These are phyloP conservation scores for Friedmanniomyces endolithicus DNA, from an alignment of 495 filamentous ascomycete genomes.

Conservation along the genomic window DNA sequence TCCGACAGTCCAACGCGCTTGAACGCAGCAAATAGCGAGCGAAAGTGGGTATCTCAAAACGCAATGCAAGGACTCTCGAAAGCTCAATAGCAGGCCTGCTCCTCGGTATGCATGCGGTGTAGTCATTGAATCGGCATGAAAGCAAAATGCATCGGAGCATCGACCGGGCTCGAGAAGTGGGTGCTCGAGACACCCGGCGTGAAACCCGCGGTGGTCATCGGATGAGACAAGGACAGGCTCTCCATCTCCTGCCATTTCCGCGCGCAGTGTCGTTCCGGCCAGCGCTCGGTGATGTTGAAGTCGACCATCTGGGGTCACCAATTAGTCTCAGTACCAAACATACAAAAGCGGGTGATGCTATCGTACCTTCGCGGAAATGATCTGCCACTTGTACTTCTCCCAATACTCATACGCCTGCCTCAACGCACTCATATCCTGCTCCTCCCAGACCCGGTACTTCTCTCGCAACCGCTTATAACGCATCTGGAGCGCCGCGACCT, in stretches of 20 bases:
- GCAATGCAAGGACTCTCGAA: background rate
- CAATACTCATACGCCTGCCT: constrained; percentile 34
- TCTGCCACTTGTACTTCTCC: constrained; percentile 34
- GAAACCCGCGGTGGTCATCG: constrained; percentile 1
- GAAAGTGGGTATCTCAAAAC: constrained; percentile 10
- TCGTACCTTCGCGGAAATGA: constrained; percentile 33
- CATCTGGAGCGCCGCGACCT: constrained; percentile 64
- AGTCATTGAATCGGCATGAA: constrained; percentile 21
- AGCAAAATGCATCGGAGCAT: constrained; percentile 11
- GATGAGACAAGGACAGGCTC: constrained; percentile 6
- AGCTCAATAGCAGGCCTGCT: constrained; percentile 4
- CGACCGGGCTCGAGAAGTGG: constrained; percentile 14
- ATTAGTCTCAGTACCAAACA: background rate
- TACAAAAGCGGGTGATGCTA: background rate
- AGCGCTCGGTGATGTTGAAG: constrained; percentile 31
- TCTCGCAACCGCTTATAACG: constrained; percentile 54
- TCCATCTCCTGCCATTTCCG: constrained; percentile 35
- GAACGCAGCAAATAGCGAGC: constrained; percentile 5
- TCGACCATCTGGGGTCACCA: constrained; percentile 28
- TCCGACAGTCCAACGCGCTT: background rate
- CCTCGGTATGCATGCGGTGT: constrained; percentile 1
- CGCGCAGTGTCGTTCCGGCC: constrained; percentile 31
- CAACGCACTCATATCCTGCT: constrained; percentile 41
- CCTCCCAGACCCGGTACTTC: constrained; percentile 52
- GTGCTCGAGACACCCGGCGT: constrained; percentile 2